phyloP scores from a whole-genome alignment of 257 asterid species.

The Haberlea rhodopensis region DNA sequence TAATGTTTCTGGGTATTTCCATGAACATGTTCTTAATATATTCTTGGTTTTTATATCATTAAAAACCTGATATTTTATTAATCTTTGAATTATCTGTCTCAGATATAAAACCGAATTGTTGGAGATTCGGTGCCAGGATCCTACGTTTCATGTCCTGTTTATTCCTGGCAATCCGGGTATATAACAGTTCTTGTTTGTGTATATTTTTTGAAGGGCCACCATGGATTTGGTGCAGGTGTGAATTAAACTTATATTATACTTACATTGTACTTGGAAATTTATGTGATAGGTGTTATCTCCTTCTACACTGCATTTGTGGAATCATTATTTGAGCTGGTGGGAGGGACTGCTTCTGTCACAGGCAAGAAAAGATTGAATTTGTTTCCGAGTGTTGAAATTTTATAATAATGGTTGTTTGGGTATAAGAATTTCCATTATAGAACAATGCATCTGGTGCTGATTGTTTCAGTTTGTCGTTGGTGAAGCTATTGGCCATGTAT shows the following conservation, averaged over 20 bases:
- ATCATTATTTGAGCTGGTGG: conserved; percentile 59
- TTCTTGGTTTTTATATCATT: neutral
- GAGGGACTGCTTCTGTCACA: conserved; percentile 72
- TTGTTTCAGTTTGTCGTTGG: conserved; percentile 28
- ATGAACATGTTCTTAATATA: neutral
- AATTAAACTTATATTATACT: conserved; percentile 1
- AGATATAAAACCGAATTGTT: conserved; percentile 68
- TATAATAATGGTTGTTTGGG: conserved; percentile 9
- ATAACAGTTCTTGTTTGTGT: neutral
- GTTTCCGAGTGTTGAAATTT: neutral
- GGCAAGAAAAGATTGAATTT: conserved; percentile 42
- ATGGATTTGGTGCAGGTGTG: neutral
- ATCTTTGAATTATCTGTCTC: conserved; percentile 19
- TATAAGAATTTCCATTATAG: neutral
- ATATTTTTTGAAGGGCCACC: neutral
- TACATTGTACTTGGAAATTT: conserved; percentile 21
- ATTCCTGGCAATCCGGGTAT: conserved; percentile 96
- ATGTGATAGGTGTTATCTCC: conserved; percentile 63
- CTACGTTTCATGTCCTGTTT: conserved; percentile 64
- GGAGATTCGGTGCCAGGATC: conserved; percentile 63
- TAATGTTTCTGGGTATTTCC: conserved; percentile 54
- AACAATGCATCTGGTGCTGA: conserved; percentile 25
- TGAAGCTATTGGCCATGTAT: conserved; percentile 69
- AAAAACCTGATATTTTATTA: neutral
- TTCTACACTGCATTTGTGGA: conserved; percentile 78